phyloP scores from a whole-genome alignment of 208 protist species.

The Crithidia thermophila region DNA sequence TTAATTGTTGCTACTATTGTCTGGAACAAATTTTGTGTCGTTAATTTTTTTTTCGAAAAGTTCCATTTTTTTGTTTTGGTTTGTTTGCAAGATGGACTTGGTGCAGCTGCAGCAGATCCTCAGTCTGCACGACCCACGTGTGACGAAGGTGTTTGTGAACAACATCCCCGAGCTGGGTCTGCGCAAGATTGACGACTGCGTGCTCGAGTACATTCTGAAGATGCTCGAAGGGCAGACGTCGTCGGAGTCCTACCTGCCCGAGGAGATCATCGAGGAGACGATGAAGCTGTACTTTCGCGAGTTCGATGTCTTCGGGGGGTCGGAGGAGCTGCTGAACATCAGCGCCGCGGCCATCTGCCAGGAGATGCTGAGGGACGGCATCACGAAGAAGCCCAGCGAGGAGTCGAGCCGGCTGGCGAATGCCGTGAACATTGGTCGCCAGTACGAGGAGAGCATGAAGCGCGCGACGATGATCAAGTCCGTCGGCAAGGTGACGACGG shows the following conservation, averaged over 20 bases:
- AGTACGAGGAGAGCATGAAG: slow-evolving; percentile 90
- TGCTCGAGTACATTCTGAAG: slow-evolving; percentile 81
- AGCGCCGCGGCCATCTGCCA: slow-evolving; percentile 48
- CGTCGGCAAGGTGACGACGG: slow-evolving; percentile 76
- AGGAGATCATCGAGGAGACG: slow-evolving; percentile 75
- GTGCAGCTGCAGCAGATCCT: slow-evolving; percentile 60
- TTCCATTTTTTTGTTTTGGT: too few species aligned
- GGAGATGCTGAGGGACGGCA: slow-evolving; percentile 58
- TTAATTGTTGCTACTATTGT: too few species aligned
- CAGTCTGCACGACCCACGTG: slow-evolving; percentile 46
- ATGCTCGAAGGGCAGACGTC: slow-evolving; percentile 90
- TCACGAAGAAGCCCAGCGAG: slow-evolving; percentile 75
- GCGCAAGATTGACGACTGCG: slow-evolving; percentile 73
- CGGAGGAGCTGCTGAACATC: slow-evolving; percentile 39
- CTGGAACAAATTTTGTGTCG: too few species aligned
- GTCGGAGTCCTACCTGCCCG: slow-evolving; percentile 77
- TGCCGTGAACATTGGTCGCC: slow-evolving; percentile 84
- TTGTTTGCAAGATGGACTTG: slow-evolving; percentile 50
- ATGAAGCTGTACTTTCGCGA: slow-evolving; percentile 78
- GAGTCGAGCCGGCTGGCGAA: slow-evolving; percentile 71
- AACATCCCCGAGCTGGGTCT: slow-evolving; percentile 73
- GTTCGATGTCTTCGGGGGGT: slow-evolving; percentile 62
- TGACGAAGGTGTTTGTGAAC: slow-evolving; percentile 70
- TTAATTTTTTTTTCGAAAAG: too few species aligned
- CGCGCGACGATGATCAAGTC: slow-evolving; percentile 82